phyloP scores from a whole-genome alignment of 2,329 filamentous ascomycete genomes.

The Colletotrichum camelliae region DNA sequence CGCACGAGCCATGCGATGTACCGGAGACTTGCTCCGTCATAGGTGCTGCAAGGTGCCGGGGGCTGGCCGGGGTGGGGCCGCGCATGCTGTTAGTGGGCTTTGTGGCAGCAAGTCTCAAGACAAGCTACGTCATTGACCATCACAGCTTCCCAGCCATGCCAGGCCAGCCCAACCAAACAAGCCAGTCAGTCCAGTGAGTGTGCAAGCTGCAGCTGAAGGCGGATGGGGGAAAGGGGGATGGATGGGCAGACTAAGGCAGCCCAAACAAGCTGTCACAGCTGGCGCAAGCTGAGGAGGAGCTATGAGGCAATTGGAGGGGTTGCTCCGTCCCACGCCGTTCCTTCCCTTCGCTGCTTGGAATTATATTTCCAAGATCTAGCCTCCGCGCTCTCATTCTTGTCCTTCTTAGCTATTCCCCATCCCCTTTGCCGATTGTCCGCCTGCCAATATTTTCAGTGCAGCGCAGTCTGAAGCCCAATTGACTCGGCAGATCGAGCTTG shows the following conservation, averaged over 20 bases:
- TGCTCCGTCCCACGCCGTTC: background rate
- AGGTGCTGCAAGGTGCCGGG: slow-evolving; percentile 4
- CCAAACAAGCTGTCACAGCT: background rate
- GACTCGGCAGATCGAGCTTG: background rate
- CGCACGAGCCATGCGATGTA: background rate
- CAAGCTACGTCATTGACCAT: slow-evolving; percentile 22
- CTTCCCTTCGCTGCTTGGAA: background rate
- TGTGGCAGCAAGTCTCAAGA: slow-evolving; percentile 8
- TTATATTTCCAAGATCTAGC: background rate
- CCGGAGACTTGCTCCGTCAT: slow-evolving; percentile 18
- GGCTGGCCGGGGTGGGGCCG: slow-evolving; percentile 1
- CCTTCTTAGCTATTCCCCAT: background rate
- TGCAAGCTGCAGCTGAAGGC: slow-evolving; percentile 14
- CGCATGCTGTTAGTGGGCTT: slow-evolving; percentile 12
- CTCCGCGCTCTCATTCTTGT: background rate
- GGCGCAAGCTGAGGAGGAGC: slow-evolving; percentile 2
- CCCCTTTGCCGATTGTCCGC: background rate
- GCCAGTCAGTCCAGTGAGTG: background rate
- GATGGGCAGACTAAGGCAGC: background rate
- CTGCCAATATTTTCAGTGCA: slow-evolving; percentile 6
- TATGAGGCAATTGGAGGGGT: slow-evolving; percentile 23
- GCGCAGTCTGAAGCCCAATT: background rate
- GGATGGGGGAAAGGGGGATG: background rate
- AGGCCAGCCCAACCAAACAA: background rate
- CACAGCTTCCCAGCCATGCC: slow-evolving; percentile 12